phyloP scores from a whole-genome alignment of 495 filamentous ascomycete species.

The Podospora conica region DNA sequence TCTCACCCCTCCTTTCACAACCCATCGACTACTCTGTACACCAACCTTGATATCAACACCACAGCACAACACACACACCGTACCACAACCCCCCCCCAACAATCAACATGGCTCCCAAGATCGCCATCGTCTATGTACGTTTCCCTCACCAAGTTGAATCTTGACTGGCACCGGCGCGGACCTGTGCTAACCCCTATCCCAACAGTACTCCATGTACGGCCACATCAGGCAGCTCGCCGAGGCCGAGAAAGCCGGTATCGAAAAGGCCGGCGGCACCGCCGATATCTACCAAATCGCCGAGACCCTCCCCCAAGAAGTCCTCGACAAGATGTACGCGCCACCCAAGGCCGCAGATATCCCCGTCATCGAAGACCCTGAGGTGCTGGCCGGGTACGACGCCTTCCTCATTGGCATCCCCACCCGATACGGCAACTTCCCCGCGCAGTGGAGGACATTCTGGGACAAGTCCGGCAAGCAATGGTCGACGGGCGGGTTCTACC shows the following conservation, averaged over 20 bases:
- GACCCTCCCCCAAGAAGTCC: conserved; percentile 77
- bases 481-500: conserved; percentile 66
- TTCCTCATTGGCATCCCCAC: conserved; percentile 96
- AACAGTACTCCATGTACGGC: conserved; percentile 92
- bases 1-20: neutral
- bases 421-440: conserved; percentile 97
- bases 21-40: neutral
- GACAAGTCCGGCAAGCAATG: conserved; percentile 74
- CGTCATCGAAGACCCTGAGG: conserved; percentile 53
- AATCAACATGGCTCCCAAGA: conserved; percentile 80
- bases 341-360: conserved; percentile 63
- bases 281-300: conserved; percentile 82
- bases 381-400: conserved; percentile 75
- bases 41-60: neutral
- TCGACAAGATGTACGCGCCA: conserved; percentile 80
- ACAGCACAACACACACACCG: neutral
- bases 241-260: conserved; percentile 85
- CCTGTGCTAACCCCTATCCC: neutral
- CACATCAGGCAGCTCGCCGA: conserved; percentile 80
- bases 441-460: conserved; percentile 91
- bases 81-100: conserved; percentile 1
- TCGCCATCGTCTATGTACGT: conserved; percentile 86
- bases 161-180: neutral
- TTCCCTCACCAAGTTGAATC: neutral
- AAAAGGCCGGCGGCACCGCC: conserved; percentile 73